A percentile compares a stretch with the other conserved stretches of the same genome.
These are phyloP conservation scores for Triglochin maritima DNA, from an alignment of 106 monocot species.

Conservation along the genomic window DNA sequence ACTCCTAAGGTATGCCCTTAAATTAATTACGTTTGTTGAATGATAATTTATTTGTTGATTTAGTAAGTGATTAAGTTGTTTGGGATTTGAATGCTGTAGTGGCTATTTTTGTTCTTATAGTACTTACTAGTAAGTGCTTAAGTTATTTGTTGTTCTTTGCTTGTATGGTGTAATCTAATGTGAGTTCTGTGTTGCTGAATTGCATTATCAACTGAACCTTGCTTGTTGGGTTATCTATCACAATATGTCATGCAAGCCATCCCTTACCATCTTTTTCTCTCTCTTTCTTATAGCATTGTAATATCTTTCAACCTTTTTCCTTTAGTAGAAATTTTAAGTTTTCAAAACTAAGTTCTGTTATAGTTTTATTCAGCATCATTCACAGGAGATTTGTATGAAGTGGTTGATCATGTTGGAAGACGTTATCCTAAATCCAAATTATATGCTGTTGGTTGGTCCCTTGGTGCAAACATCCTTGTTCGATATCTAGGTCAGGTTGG, in stretches of 20 bases:
- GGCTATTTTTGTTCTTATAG: too few relatives aligned
- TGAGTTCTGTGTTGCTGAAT: too few relatives aligned
- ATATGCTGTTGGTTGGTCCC: slow-evolving; percentile 91
- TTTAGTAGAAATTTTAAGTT: neutral
- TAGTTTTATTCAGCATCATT: slow-evolving; percentile 98
- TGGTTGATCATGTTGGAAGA: slow-evolving; percentile 45
- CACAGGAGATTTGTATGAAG: slow-evolving; percentile 70
- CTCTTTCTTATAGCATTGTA: neutral
- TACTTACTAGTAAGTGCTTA: too few relatives aligned
- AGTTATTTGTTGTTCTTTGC: too few relatives aligned
- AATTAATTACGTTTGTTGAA: neutral
- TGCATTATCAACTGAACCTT: too few relatives aligned
- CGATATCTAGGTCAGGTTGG: slow-evolving; percentile 65
- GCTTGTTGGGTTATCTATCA: too few relatives aligned
- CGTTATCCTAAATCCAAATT: slow-evolving; percentile 54
- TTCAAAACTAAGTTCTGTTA: slow-evolving; percentile 2
- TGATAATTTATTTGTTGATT: too few relatives aligned
- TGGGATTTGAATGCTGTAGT: too few relatives aligned
- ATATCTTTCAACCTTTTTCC: neutral
- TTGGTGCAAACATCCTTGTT: slow-evolving; percentile 89
- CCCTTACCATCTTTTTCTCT: neutral
- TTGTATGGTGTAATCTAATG: too few relatives aligned
- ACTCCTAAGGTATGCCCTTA: slow-evolving; percentile 58
- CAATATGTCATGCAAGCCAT: too few relatives aligned
- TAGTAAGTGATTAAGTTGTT: too few relatives aligned